phyloP scores from a whole-genome alignment of 2,329 filamentous ascomycete species.

The Teratosphaeriaceae sp. region DNA sequence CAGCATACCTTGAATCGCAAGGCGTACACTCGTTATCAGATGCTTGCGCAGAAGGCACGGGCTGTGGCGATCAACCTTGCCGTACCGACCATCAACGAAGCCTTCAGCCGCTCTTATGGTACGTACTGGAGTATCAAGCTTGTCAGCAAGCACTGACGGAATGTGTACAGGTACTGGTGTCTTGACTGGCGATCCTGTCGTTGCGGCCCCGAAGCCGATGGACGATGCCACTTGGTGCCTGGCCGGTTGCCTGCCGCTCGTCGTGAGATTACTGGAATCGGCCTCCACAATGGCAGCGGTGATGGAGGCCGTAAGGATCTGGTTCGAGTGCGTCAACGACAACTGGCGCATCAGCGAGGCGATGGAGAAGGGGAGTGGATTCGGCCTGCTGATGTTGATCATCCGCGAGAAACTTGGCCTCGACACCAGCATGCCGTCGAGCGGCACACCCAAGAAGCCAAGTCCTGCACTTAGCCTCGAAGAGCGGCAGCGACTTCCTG shows the following conservation, averaged over 20 bases:
- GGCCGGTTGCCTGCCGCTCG: conserved; percentile 82
- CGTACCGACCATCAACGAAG: conserved; percentile 80
- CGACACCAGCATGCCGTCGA: conserved; percentile 24
- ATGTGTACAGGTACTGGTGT: conserved; percentile 52
- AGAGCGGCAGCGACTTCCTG: conserved; percentile 47
- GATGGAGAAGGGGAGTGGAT: conserved; percentile 94
- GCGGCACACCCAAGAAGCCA: conserved; percentile 14
- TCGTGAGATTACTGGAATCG: conserved; percentile 75
- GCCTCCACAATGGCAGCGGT: conserved; percentile 65
- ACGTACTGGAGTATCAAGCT: neutral
- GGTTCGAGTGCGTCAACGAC: conserved; percentile 78
- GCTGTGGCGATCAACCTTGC: conserved; percentile 83
- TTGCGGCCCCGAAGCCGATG: conserved; percentile 72
- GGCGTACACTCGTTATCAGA: conserved; percentile 43
- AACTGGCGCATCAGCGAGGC: conserved; percentile 98
- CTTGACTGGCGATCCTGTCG: conserved; percentile 74
- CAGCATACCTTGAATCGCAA: conserved; percentile 44
- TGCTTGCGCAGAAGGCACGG: conserved; percentile 65
- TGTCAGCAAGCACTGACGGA: neutral
- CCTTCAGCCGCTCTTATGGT: conserved; percentile 72
- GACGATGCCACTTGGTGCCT: conserved; percentile 92
- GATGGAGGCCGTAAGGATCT: conserved; percentile 69
- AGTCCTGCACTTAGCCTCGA: conserved; percentile 23
- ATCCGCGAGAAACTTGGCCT: conserved; percentile 73
- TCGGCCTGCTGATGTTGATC: conserved; percentile 77